phyloP scores from a whole-genome alignment of 768 basidiomycete species.

The Clitopilus hobsonii region DNA sequence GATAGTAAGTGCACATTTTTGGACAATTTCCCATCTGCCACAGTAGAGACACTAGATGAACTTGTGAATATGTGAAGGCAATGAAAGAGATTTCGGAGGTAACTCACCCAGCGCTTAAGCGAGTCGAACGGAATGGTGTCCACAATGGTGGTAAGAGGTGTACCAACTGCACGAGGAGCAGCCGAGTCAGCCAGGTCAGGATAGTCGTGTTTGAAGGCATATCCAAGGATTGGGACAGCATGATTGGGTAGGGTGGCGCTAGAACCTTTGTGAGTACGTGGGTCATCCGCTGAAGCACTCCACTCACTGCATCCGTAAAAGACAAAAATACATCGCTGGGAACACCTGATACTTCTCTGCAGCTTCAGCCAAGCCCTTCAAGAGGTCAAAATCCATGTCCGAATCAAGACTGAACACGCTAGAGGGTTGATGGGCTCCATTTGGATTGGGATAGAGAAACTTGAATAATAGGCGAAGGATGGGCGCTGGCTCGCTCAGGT shows the following conservation, averaged over 20 bases:
- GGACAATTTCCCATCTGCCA: background rate
- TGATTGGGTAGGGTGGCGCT: background rate
- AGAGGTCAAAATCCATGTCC: too few species aligned
- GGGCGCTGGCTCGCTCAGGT: too few species aligned
- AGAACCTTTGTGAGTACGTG: too few species aligned
- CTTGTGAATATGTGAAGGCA: background rate
- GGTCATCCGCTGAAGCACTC: background rate
- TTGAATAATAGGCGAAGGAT: too few species aligned
- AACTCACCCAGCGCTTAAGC: slow-evolving; percentile 1
- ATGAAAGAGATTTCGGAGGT: background rate
- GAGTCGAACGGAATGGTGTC: background rate
- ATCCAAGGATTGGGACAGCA: background rate
- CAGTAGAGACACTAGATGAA: background rate
- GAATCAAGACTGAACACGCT: too few species aligned
- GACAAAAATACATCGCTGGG: too few species aligned
- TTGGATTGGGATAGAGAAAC: too few species aligned
- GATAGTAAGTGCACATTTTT: background rate
- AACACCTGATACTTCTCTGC: too few species aligned
- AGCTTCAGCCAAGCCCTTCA: too few species aligned
- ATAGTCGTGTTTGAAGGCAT: slow-evolving; percentile 1
- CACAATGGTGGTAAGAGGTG: background rate
- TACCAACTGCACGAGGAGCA: background rate
- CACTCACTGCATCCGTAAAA: too few species aligned
- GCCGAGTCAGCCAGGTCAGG: background rate
- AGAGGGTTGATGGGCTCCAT: too few species aligned